A percentile compares a stretch with the other conserved stretches of the same genome.
These are phyloP conservation scores for Takashimella koratensis DNA, from an alignment of 1,284 basidiomycete genomes.

Conservation along the genomic window DNA sequence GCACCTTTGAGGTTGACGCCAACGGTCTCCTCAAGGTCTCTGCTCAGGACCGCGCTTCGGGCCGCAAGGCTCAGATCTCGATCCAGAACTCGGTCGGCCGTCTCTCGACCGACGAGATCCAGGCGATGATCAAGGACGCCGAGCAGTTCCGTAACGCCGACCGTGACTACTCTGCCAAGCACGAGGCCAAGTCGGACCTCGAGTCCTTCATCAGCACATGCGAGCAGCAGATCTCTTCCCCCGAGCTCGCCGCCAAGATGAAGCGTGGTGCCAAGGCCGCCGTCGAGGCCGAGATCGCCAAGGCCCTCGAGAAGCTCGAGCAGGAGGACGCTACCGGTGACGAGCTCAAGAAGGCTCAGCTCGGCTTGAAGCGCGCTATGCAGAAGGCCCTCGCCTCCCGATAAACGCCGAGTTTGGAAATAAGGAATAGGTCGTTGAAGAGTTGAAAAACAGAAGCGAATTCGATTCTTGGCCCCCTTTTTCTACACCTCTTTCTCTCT, in stretches of 20 bases:
- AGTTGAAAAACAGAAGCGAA: not conserved
- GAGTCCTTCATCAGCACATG: conserved; percentile 94
- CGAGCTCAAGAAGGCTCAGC: conserved; percentile 88
- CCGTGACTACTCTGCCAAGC: conserved; percentile 92
- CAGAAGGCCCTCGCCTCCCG: conserved; percentile 73
- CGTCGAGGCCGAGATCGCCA: conserved; percentile 92
- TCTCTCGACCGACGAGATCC: conserved; percentile 88
- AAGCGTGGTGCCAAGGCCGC: conserved; percentile 90
- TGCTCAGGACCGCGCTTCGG: conserved; percentile 88
- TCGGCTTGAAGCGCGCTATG: conserved; percentile 87
- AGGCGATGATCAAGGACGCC: conserved; percentile 98
- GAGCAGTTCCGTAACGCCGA: conserved; percentile 94
- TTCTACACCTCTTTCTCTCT: not conserved
- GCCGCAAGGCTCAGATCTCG: conserved; percentile 88
- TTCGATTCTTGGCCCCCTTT: not conserved
- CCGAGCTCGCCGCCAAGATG: conserved; percentile 94
- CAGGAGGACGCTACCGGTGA: conserved; percentile 87
- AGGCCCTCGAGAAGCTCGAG: conserved; percentile 93
- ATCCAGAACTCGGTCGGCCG: conserved; percentile 86
- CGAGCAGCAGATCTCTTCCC: conserved; percentile 79
- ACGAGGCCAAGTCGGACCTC: conserved; percentile 93
- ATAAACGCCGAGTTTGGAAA: conserved; percentile 20
- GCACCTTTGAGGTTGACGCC: conserved; percentile 95
- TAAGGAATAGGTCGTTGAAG: not conserved
- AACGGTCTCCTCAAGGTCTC: conserved; percentile 92